Conservation (phyloP, 108 stramenopile species). For the Pseudonitzschia multistriata region DNA sequence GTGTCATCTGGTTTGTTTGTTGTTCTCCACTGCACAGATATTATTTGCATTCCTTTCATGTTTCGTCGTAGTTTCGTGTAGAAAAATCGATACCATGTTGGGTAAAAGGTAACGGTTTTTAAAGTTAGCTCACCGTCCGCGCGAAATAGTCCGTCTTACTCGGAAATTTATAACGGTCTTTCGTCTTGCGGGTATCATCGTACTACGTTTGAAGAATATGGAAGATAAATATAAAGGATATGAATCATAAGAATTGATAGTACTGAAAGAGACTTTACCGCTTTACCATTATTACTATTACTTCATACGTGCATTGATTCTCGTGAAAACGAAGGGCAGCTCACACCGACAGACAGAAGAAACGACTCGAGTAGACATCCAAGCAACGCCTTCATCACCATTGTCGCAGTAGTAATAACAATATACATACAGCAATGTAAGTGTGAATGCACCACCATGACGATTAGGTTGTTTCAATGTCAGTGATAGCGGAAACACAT, state of each 20-base stretch:
- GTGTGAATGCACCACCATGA: neutral
- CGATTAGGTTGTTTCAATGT: neutral
- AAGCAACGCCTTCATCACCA: neutral
- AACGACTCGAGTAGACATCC: neutral
- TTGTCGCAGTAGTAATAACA: slow-evolving; percentile 4
- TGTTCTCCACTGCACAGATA: too few relatives aligned
- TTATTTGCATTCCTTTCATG: too few relatives aligned
- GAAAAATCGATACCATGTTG: too few relatives aligned
- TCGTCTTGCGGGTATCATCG: neutral
- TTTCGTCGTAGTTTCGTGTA: too few relatives aligned
- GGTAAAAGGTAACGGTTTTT: neutral
- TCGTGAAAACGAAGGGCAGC: neutral
- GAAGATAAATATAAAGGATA: neutral
- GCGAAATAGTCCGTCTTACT: neutral
- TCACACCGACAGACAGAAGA: neutral
- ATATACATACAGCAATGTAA: slow-evolving; percentile 5
- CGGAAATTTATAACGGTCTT: neutral
- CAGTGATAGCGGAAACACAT: too few relatives aligned
- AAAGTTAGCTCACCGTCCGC: neutral
- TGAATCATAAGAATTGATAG: neutral
- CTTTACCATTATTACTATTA: slow-evolving; percentile 15
- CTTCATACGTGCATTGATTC: neutral
- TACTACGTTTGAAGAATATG: neutral
- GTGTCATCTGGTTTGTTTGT: neutral
- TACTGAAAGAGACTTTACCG: slow-evolving; percentile 14